Percentiles rank a stretch among this genome's conserved stretches.
phyloP scores from a whole-genome alignment of 1,284 basidiomycete genomes.

The Coniophora puteana region DNA sequence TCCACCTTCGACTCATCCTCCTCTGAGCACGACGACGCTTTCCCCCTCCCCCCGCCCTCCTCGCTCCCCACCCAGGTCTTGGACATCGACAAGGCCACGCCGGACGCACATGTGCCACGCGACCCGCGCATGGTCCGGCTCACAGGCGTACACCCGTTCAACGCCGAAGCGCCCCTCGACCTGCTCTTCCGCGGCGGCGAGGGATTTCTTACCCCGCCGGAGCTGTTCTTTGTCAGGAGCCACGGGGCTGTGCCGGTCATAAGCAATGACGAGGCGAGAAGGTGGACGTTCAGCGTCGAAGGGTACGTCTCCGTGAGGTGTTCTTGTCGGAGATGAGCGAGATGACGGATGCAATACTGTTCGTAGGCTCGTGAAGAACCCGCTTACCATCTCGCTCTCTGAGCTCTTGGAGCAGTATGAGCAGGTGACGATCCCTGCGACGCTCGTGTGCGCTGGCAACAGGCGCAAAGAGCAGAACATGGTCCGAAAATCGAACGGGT shows the following conservation, averaged over 20 bases:
- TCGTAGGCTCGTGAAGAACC: constrained; percentile 39
- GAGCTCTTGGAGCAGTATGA: constrained; percentile 47
- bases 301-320: constrained; percentile 20
- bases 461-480: constrained; percentile 69
- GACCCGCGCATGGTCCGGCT: constrained; percentile 42
- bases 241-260: constrained; percentile 63
- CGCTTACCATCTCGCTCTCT: constrained; percentile 38
- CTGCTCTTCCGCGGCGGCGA: constrained; percentile 35
- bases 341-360: too few relatives aligned
- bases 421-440: constrained; percentile 60
- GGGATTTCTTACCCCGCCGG: constrained; percentile 62
- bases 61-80: background rate
- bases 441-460: constrained; percentile 68
- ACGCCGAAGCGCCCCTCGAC: constrained; percentile 50
- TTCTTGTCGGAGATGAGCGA: too few relatives aligned
- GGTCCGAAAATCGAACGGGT: constrained; percentile 59
- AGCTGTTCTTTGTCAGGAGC: constrained; percentile 66
- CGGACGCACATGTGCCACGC: constrained; percentile 29
- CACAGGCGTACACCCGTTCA: constrained; percentile 64
- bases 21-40: too few relatives aligned
- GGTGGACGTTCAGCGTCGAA: constrained; percentile 52
- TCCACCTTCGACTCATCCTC: too few relatives aligned
- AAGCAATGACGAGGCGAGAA: constrained; percentile 30
- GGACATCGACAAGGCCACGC: constrained; percentile 16
- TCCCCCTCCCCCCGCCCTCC: background rate